Conservation (phyloP, 1,284 basidiomycete genomes). For the Porogramme epimiltina region DNA sequence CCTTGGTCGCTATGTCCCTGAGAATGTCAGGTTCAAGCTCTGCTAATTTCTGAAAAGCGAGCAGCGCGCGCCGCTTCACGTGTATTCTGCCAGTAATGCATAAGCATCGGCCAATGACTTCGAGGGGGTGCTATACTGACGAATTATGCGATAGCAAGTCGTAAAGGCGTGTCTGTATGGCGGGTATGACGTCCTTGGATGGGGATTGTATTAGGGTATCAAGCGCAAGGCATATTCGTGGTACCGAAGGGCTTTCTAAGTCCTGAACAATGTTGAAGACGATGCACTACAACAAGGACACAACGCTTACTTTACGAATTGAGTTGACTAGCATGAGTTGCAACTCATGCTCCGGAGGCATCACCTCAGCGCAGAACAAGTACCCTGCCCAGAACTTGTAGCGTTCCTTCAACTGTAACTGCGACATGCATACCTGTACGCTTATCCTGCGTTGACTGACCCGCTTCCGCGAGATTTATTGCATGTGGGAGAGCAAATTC, state of each 20-base stretch:
- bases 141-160: conserved; percentile 68
- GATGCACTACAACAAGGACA: neutral
- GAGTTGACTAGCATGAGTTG: conserved; percentile 84
- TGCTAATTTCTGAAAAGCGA: conserved; percentile 60
- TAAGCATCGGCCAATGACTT: neutral
- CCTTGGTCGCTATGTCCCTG: conserved; percentile 41
- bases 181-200: conserved; percentile 68
- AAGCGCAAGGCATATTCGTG: conserved; percentile 70
- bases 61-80: conserved; percentile 62
- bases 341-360: conserved; percentile 67
- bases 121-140: conserved; percentile 48
- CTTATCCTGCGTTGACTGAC: conserved; percentile 60
- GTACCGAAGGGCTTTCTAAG: conserved; percentile 53
- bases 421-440: conserved; percentile 54
- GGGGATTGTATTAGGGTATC: conserved; percentile 63
- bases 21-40: conserved; percentile 49
- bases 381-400: conserved; percentile 53
- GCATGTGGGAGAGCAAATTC: conserved; percentile 74
- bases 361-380: conserved; percentile 70
- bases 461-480: conserved; percentile 70
- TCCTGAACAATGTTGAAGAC: conserved; percentile 48
- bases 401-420: neutral
- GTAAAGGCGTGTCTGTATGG: conserved; percentile 65
- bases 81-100: conserved; percentile 41
- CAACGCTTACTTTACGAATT: conserved; percentile 60